Conservation (phyloP, 2,329 filamentous ascomycete genomes). For the Monilinia aucupariae region DNA sequence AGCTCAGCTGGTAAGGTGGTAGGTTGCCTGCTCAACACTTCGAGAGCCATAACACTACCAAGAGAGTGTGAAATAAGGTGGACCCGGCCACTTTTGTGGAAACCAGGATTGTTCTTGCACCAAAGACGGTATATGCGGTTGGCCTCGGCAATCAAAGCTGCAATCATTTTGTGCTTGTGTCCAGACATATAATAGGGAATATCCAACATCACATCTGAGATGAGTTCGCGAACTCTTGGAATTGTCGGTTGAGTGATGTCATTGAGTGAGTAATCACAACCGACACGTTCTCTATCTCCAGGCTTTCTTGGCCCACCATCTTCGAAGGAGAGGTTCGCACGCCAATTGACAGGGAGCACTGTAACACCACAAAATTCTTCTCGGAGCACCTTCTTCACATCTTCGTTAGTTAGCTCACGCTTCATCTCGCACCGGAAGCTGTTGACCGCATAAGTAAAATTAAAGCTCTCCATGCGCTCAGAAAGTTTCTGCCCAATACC, state of each 20-base stretch:
- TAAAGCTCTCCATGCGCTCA: slow-evolving; percentile 89
- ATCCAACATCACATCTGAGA: slow-evolving; percentile 97
- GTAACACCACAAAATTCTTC: slow-evolving; percentile 82
- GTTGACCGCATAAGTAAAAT: slow-evolving; percentile 96
- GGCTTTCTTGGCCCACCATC: slow-evolving; percentile 61
- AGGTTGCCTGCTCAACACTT: slow-evolving; percentile 85
- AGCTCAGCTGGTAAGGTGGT: slow-evolving; percentile 51
- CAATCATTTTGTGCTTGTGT: slow-evolving; percentile 92
- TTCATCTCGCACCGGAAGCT: slow-evolving; percentile 82
- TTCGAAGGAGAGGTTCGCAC: slow-evolving; percentile 80
- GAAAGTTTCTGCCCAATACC: slow-evolving; percentile 96
- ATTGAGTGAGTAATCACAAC: slow-evolving; percentile 63
- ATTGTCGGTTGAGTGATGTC: slow-evolving; percentile 91
- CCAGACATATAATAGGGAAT: slow-evolving; percentile 97
- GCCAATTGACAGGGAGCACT: slow-evolving; percentile 93
- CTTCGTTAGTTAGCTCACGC: slow-evolving; percentile 68
- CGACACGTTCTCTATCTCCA: slow-evolving; percentile 49
- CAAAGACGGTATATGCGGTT: slow-evolving; percentile 94
- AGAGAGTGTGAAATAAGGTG: slow-evolving; percentile 92
- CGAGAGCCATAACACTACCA: slow-evolving; percentile 89
- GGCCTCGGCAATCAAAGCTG: slow-evolving; percentile 80
- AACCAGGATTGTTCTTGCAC: slow-evolving; percentile 89
- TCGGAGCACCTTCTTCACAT: slow-evolving; percentile 70
- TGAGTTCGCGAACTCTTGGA: slow-evolving; percentile 85
- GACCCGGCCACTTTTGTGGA: slow-evolving; percentile 72